Conservation (phyloP, 2,329 filamentous ascomycete genomes). For the Fusarium sp. region DNA sequence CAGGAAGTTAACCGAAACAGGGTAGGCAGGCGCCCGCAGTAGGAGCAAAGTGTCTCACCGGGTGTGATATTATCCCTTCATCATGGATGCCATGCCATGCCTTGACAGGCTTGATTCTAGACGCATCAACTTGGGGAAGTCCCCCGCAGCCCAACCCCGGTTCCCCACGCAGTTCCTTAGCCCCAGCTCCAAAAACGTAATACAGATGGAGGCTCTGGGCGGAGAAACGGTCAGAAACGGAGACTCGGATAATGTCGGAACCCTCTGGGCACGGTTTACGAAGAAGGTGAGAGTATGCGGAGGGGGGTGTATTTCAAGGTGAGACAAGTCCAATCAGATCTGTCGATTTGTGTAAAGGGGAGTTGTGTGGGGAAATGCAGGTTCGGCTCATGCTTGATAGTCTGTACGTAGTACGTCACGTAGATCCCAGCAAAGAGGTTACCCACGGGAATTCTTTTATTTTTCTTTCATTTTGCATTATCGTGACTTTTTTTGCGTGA, state of each 20-base stretch:
- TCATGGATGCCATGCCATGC: too few relatives aligned
- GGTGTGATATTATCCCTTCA: slow-evolving; percentile 27
- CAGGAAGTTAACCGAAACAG: slow-evolving; percentile 48
- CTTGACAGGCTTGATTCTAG: too few relatives aligned
- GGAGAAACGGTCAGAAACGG: slow-evolving; percentile 43
- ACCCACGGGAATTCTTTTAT: slow-evolving; percentile 32
- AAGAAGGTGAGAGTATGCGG: slow-evolving; percentile 23
- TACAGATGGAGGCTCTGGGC: slow-evolving; percentile 44
- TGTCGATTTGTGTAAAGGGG: slow-evolving; percentile 1
- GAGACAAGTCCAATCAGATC: slow-evolving; percentile 34
- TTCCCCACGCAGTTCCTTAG: slow-evolving; percentile 38
- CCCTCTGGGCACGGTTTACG: slow-evolving; percentile 12
- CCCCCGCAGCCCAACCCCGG: slow-evolving; percentile 33
- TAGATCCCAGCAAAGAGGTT: slow-evolving; percentile 39
- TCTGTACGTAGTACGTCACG: slow-evolving; percentile 37
- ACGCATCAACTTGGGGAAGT: neutral
- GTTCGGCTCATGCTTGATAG: slow-evolving; percentile 15
- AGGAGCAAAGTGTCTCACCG: slow-evolving; percentile 17
- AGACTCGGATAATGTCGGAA: slow-evolving; percentile 45
- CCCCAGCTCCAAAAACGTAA: slow-evolving; percentile 47
- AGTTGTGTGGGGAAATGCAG: slow-evolving; percentile 34
- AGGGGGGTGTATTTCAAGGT: slow-evolving; percentile 14
- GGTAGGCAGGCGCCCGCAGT: slow-evolving; percentile 45
- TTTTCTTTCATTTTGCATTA: slow-evolving; percentile 31
- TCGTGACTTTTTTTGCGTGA: slow-evolving; percentile 42